Base-by-base conservation (phyloP, 345 rosid genomes). In the Camelina sativa region DNA sequence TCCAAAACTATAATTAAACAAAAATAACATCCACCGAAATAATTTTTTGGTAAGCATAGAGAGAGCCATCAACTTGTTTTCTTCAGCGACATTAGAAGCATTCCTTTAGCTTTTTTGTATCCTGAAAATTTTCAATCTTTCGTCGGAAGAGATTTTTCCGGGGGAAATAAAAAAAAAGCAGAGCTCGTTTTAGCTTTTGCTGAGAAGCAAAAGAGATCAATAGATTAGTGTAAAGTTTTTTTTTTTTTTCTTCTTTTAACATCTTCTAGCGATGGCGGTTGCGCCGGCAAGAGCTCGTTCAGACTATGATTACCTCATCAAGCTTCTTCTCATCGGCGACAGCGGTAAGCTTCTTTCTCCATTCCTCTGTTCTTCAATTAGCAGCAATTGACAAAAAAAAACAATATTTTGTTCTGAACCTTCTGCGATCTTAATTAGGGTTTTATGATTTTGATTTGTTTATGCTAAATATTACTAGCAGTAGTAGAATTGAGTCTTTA, bases 241-340 rank as follows among this genome's bases (percentile, higher is more conserved):
- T 30, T 28, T 7, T 34, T 34, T 34, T 7, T 34, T 34, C 8
- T 30, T 30, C 10, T 30, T 13, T 13, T 30, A 11, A 23, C 58
- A 62, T 19, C 62, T 22, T 66, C 25, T 25, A 9, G 7, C n/a
- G 28, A 85, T 85, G 88, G 86, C 88, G 20, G 83, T 83, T 76
- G 79, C 85, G 43, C 88, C 88, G 44, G 81, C 85, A 25, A 85
- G 86, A 77, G 85, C 83, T 81, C 86, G 88, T 53, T 79, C 85
- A 5, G 86, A 85, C 68, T 85, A 83, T 55, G 88, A 85, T 83
- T 85, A 71, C 74, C 83, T 85, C 51, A 70, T 83, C 67, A 85
- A 83, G 72, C 88, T 85, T 25, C 85, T 85, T 50, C 81, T 85
- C 34, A 81, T 83, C 74, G 86, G 88, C 4, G 88, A 85, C 41